A percentile compares a stretch with the other conserved stretches of the same genome.
phyloP scores from a whole-genome alignment of 768 basidiomycete species.

The Lentinus brumalis region DNA sequence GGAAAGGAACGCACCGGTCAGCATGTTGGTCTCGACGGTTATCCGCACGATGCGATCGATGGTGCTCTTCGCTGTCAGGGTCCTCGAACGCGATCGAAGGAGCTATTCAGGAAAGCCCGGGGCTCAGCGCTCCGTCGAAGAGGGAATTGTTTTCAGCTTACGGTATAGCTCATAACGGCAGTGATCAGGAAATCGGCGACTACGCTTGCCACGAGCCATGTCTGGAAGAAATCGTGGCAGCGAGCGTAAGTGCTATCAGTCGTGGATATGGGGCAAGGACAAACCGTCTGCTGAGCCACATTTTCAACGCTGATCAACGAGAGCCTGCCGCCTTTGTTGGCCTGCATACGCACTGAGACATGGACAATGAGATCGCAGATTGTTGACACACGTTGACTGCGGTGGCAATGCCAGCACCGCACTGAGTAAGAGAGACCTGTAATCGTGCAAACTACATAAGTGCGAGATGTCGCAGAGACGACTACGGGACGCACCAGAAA shows the following conservation, averaged over 20 bases:
- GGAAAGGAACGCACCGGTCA: neutral
- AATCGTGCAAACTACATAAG: neutral
- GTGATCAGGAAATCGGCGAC: neutral
- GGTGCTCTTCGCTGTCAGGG: neutral
- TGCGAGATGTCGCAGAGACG: neutral
- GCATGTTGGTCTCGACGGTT: neutral
- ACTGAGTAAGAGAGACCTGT: neutral
- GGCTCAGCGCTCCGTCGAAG: neutral
- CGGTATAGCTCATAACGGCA: neutral
- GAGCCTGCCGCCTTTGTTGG: neutral
- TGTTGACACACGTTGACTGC: neutral
- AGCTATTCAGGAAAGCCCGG: neutral
- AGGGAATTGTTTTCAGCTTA: neutral
- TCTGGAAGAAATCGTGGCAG: neutral
- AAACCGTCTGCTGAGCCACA: neutral
- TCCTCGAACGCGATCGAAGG: neutral
- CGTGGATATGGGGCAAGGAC: neutral
- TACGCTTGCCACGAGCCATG: neutral
- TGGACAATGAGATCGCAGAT: neutral
- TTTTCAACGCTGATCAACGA: neutral
- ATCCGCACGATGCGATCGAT: neutral
- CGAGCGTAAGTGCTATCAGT: neutral
- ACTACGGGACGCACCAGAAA: neutral
- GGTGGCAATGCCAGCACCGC: neutral
- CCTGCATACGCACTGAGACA: neutral